Conservation (phyloP, 192 early-diverging fungal species). For the Mortierella claussenii region DNA sequence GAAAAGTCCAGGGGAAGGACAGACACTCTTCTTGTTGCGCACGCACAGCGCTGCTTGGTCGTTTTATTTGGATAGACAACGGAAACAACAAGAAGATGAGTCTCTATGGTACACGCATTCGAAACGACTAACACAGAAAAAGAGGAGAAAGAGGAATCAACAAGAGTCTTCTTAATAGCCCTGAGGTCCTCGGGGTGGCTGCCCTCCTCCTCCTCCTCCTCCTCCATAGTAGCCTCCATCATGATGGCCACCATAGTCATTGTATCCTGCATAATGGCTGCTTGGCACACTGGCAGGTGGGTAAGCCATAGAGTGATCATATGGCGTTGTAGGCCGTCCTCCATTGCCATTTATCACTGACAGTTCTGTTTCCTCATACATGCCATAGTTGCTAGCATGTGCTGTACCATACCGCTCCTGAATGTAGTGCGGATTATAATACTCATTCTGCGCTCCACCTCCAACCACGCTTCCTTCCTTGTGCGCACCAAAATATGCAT, state of each 20-base stretch:
- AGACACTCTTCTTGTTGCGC: too few relatives aligned
- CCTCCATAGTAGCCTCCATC: slow-evolving; percentile 23
- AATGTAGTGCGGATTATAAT: slow-evolving; percentile 38
- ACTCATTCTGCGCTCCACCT: slow-evolving; percentile 6
- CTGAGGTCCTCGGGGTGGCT: slow-evolving; percentile 8
- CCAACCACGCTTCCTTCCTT: slow-evolving; percentile 31
- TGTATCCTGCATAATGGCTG: slow-evolving; percentile 42
- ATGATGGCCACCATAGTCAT: slow-evolving; percentile 29
- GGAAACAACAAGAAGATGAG: too few relatives aligned
- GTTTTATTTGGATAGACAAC: too few relatives aligned
- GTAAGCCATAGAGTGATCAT: slow-evolving; percentile 15
- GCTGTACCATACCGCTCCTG: slow-evolving; percentile 45
- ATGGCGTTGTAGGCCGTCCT: slow-evolving; percentile 11
- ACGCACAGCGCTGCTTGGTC: too few relatives aligned
- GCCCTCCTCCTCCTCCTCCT: neutral
- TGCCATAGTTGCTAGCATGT: slow-evolving; percentile 18
- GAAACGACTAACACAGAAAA: neutral
- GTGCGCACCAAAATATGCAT: slow-evolving; percentile 23
- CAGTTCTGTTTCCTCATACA: slow-evolving; percentile 49
- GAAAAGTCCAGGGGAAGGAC: too few relatives aligned
- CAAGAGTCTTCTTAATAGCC: slow-evolving; percentile 4
- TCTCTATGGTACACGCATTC: slow-evolving; percentile 3
- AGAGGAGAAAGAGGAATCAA: neutral
- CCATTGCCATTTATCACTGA: slow-evolving; percentile 32
- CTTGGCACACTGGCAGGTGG: slow-evolving; percentile 21